These are phyloP conservation scores for Neurospora sp. DNA, from an alignment of 495 filamentous ascomycete genomes.

Conservation along the genomic window DNA sequence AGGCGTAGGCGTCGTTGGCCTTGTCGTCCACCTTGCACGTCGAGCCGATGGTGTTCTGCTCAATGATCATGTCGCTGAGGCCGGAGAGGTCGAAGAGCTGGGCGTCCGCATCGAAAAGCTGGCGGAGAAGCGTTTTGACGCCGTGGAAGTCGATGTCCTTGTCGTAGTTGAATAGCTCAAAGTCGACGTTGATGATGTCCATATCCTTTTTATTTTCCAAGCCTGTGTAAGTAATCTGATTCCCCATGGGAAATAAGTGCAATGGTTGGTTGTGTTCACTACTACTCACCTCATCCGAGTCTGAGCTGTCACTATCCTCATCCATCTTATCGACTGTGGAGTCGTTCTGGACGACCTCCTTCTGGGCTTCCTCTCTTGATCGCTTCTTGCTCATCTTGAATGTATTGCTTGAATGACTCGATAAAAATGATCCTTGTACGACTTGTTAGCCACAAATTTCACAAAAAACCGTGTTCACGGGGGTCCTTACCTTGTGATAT, in stretches of 20 bases:
- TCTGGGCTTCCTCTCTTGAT: conserved; percentile 33
- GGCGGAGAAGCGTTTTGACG: conserved; percentile 78
- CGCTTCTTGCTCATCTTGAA: conserved; percentile 38
- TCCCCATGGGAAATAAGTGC: not conserved
- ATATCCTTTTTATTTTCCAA: conserved; percentile 49
- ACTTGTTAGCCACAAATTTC: not conserved
- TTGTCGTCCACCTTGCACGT: conserved; percentile 94
- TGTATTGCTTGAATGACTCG: not conserved
- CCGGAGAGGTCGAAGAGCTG: conserved; percentile 77
- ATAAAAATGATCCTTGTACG: not conserved
- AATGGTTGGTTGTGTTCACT: no score
- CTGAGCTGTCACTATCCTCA: conserved; percentile 39
- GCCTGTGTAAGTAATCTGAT: not conserved
- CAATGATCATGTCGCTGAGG: conserved; percentile 77
- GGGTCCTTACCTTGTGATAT: not conserved
- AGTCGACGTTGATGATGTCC: conserved; percentile 89
- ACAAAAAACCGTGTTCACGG: not conserved
- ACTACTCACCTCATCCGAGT: conserved; percentile 14
- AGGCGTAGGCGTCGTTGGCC: conserved; percentile 89
- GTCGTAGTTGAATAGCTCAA: conserved; percentile 97
- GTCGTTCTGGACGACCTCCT: conserved; percentile 17
- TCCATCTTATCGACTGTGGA: conserved; percentile 33
- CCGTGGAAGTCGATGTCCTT: conserved; percentile 88
- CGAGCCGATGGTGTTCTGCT: conserved; percentile 80
- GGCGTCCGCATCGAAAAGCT: conserved; percentile 86